Evolutionary conservation across 345 rosid genomes (phyloP).

Genomic region (Citrus medica): DNA sequence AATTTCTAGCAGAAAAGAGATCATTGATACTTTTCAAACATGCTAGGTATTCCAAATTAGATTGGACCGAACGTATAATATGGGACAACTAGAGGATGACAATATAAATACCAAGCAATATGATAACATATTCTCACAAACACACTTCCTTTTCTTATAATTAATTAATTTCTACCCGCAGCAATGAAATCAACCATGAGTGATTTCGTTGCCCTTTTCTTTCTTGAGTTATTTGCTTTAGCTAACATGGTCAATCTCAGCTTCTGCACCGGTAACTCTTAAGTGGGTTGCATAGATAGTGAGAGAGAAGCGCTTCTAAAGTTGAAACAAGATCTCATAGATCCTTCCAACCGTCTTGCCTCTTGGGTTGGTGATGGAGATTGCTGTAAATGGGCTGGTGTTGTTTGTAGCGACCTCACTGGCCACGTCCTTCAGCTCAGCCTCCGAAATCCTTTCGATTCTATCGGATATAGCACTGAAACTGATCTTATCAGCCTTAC

Average conservation of each 20-base stretch:
- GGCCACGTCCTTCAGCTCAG: background rate
- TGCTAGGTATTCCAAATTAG: no score
- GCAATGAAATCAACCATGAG: background rate
- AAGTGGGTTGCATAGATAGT: background rate
- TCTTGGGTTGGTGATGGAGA: background rate
- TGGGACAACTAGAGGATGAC: no score
- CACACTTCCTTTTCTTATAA: background rate
- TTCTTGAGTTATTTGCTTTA: background rate
- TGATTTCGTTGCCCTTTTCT: background rate
- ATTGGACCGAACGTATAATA: no score
- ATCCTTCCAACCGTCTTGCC: background rate
- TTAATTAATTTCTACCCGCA: background rate
- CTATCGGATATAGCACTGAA: no score
- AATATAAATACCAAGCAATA: background rate
- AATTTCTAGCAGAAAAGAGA: no score
- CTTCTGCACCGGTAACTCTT: background rate
- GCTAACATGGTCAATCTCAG: background rate
- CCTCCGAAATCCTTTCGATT: background rate
- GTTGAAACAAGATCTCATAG: background rate
- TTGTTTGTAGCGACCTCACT: background rate
- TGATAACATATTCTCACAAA: background rate
- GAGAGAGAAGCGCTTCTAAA: background rate
- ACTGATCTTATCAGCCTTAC: no score
- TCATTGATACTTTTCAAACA: no score
- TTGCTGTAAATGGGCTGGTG: background rate